These are phyloP conservation scores for Leptosphaerulina australis DNA, from an alignment of 2,329 filamentous ascomycete species.

Conservation along the genomic window DNA sequence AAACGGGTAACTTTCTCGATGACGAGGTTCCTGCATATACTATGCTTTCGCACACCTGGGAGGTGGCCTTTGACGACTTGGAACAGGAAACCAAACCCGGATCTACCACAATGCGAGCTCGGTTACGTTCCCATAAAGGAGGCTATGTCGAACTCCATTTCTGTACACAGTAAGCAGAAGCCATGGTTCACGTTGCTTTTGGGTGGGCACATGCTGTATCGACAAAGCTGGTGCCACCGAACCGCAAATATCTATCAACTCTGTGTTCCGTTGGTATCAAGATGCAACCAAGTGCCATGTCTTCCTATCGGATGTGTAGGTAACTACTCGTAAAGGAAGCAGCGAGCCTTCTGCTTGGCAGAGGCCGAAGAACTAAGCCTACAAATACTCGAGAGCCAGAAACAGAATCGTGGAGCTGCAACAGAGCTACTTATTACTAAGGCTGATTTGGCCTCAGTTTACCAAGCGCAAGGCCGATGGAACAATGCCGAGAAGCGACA, in stretches of 20 bases:
- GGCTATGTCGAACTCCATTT: constrained; percentile 21
- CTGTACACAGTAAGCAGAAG: constrained; percentile 22
- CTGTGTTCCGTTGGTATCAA: constrained; percentile 30
- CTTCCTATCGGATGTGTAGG: constrained; percentile 23
- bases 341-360: not conserved
- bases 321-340: not conserved
- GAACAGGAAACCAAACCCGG: not conserved
- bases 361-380: constrained; percentile 4
- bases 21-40: constrained; percentile 16
- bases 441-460: not conserved
- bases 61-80: constrained; percentile 22
- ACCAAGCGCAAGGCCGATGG: not conserved
- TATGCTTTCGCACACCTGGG: constrained; percentile 28
- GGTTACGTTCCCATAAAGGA: not conserved
- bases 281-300: constrained; percentile 24
- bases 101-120: not conserved
- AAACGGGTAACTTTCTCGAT: constrained; percentile 5
- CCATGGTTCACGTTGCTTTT: constrained; percentile 19
- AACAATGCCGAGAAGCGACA: not conserved
- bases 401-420: not conserved
- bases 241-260: constrained; percentile 22
- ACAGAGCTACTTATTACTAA: too few species aligned
- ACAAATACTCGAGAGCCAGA: not conserved
- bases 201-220: constrained; percentile 29
- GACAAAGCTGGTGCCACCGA: constrained; percentile 21